These are phyloP conservation scores for Nidularia sp. DNA, from an alignment of 768 basidiomycete genomes.

Conservation along the genomic window DNA sequence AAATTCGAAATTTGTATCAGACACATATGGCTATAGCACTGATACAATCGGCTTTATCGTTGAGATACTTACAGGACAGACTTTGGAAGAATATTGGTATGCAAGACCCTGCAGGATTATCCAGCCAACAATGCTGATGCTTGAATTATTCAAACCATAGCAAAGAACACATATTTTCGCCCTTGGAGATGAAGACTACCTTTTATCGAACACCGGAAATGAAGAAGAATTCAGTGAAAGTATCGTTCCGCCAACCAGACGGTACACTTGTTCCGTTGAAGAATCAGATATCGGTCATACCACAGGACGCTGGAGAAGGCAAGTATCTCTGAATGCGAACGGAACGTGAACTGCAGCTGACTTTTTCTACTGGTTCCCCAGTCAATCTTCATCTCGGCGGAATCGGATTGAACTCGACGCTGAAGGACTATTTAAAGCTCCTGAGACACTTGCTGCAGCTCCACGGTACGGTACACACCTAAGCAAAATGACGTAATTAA, in stretches of 20 bases:
- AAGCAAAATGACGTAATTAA: no score
- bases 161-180: constrained; percentile 24
- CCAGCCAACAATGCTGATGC: no score
- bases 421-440: constrained; percentile 23
- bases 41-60: constrained; percentile 25
- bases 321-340: background rate
- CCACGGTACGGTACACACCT: constrained; percentile 9
- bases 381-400: constrained; percentile 21
- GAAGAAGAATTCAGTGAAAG: constrained; percentile 10
- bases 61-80: constrained; percentile 20
- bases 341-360: background rate
- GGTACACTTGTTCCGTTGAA: constrained; percentile 12
- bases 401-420: constrained; percentile 19
- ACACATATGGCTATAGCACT: constrained; percentile 22
- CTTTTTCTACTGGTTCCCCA: constrained; percentile 2
- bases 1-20: constrained; percentile 6
- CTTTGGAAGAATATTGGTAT: constrained; percentile 24
- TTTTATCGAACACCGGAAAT: constrained; percentile 22
- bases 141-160: constrained; percentile 6
- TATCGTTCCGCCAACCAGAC: constrained; percentile 15
- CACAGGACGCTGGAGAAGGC: constrained; percentile 22
- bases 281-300: constrained; percentile 14
- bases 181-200: constrained; percentile 20
- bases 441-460: constrained; percentile 26
- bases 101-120: background rate